Evolutionary conservation across 2,329 filamentous ascomycete species (phyloP), one percentile per base, ranked within the genome.

Genomic region (Sclerotinia nivalis): DNA sequence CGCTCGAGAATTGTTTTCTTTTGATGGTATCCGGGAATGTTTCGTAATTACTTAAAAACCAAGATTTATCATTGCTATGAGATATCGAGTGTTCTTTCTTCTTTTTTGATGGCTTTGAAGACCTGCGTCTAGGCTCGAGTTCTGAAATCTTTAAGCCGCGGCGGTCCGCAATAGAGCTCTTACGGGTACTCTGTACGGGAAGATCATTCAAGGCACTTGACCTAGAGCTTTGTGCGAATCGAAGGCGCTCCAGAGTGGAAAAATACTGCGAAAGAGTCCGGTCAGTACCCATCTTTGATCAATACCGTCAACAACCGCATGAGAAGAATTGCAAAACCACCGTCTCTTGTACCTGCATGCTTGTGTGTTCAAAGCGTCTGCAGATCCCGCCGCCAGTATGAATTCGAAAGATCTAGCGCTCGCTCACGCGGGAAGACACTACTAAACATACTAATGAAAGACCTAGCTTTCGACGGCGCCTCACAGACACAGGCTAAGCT

Each of bases 1-100:
- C 90, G 62, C 83, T 84, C 34, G 89, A 89, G 78, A 93, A 90
- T 72, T 91, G 87, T 73, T 87, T 88, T 73, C 88, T 87, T 77
- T 88, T 89, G 73, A 93, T 85, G 79, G 93, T 93, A 72, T 91
- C 87, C 28, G 92, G 91, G 55, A 93, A 83, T 31, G 85, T 87
- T 47, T 66, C 61, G 62, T 69, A 69, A 58, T 69, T 65, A 31
- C 67, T 65, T 67, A 89, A 83, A 78, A 89, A 93, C 83, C 91
- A 93, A 72, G 87, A 84, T 68, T 86, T 86, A 75, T 92, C 88
- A 43, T 61, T n/a, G 47, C 45, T 31, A 50, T 84, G 84, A 68
- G 84, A 82, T 70, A 82, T 77, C 25, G 77, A 73, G 73, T 78
- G 69, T 76, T 76, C 73, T 72, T 73, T 74, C 76, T 72, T 66